Evolutionary conservation across 129 eudicot genomes (phyloP), one percentile per base, ranked within the genome.

Genomic region (Pulicaria dysenterica): DNA sequence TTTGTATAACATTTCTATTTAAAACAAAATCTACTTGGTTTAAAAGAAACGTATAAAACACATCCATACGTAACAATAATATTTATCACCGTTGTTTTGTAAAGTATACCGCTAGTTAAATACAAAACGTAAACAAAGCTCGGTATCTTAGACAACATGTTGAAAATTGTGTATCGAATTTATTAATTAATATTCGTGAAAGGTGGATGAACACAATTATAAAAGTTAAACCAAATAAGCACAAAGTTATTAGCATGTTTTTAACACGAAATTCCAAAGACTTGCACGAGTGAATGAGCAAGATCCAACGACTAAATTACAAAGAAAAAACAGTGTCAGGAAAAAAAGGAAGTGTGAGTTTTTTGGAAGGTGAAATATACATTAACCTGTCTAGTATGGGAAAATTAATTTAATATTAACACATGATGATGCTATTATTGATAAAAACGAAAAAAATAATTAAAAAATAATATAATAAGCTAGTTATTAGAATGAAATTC

Each of bases 301-400:
- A 73, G 70, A 73, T 73, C 53, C 78, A 61, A 61, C 40, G 41
- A 73, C 14, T 47, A 61, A 16, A 73, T 38, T 62, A 61, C 78
- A 61, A 73, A 39, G 15, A 67, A n/a, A 50, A 7, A 58, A 24
- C 31, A 24, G 31, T 24, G 31, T 24, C 31, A 24, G 31, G 31
- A 60, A 37, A 24, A 9, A 10, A 42, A 19, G 38, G 16, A 49
- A 7, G 13, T 5, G 51, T 55, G 49, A 17, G n/a, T 70, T 10
- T 70, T 70, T 58, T 70, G 64, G 13, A 70, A 70, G 49, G 40
- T 5, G 39, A 68, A 5, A n/a, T 34, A 31, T 62, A 41, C n/a
- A n/a, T n/a, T n/a, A 63, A 40, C 42, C 40, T 63, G 69, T 63
- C 69, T 63, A 8, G 14, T 5, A 13, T 61, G 19, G 13, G 49